Evolutionary conservation across 2,329 filamentous ascomycete genomes (phyloP), one percentile per base, ranked within the genome.

Genomic region (Anisogramma anomala): DNA sequence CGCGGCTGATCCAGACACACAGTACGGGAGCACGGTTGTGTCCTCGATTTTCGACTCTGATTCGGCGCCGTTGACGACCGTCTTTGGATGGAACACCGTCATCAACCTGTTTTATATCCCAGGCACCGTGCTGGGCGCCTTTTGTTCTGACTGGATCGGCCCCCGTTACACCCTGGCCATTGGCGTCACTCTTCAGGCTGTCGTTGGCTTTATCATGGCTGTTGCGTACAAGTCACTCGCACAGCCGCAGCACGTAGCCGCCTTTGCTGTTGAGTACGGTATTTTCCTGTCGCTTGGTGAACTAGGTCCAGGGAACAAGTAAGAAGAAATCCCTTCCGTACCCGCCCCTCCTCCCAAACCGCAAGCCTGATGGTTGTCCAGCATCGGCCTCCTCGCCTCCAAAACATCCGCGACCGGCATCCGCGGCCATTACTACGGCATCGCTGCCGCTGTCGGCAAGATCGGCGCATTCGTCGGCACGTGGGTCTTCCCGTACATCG

Each of bases 51-150:
- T 81, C 31, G 73, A 75, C 8, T 54, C 67, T 0, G 52, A 57
- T 4, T 34, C 33, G 19, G 68, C 75, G 0, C 72, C 80, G 0
- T 65, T 94, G 2, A 89, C 84, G 55, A 48, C 82, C 48, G 65
- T 78, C 9, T 88, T 94, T 47, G 88, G 86, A 30, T 94, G 86
- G 86, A 87, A 85, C 56, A 86, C 82, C 0, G 72, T 94, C 31
- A 77, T 93, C 65, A 94, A 91, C 58, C 65, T 86, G 48, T 94
- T 94, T 60, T 93, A 93, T 60, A 72, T 94, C 36, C 87, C 86
- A 0, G 88, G 88, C 1, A 84, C 84, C 18, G 67, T 88, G 39
- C 60, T 82, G 3, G 88, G 88, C 15, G 82, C 84, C 0, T 83
- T 83, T 42, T 65, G 83, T 6, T 82, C 78, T 19, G 88, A 95